Evolutionary conservation across 495 filamentous ascomycete genomes (phyloP).

Genomic region (Aspergillus hancockii): DNA sequence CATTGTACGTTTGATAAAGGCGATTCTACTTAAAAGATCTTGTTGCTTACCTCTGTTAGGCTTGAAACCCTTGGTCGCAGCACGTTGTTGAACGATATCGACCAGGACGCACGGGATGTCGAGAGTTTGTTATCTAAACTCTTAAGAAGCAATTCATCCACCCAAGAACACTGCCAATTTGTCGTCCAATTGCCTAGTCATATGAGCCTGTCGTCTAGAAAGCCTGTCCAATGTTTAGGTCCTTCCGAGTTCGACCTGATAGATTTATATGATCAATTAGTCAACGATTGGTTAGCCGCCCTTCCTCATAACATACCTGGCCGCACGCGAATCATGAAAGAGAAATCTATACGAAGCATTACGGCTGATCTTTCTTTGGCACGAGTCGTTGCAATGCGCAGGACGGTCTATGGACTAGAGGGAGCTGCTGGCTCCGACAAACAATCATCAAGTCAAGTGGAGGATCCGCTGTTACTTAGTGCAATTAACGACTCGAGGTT

Average conservation of each 20-base stretch:
- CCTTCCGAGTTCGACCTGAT: constrained; percentile 24
- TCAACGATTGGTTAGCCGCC: constrained; percentile 41
- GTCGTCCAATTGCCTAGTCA: constrained; percentile 23
- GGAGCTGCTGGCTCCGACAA: background rate
- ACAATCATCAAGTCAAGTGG: constrained; percentile 2
- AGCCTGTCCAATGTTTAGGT: constrained; percentile 7
- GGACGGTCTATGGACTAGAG: background rate
- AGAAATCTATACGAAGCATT: constrained; percentile 40
- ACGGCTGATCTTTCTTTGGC: constrained; percentile 43
- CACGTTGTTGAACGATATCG: constrained; percentile 35
- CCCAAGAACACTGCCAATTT: constrained; percentile 9
- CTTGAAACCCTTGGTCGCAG: constrained; percentile 31
- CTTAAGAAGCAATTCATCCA: constrained; percentile 7
- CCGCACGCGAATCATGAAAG: constrained; percentile 41
- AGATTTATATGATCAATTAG: constrained; percentile 39
- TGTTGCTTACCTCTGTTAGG: constrained; percentile 20
- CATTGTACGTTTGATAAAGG: constrained; percentile 21
- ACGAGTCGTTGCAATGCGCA: constrained; percentile 25
- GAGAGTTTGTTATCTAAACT: constrained; percentile 25
- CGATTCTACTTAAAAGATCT: background rate
- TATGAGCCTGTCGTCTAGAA: constrained; percentile 12
- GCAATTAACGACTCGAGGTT: background rate
- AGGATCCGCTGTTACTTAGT: background rate
- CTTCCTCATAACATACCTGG: constrained; percentile 36
- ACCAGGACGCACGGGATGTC: constrained; percentile 32